Conservation (phyloP, 495 filamentous ascomycete genomes). For the Trichoderma reesei region DNA sequence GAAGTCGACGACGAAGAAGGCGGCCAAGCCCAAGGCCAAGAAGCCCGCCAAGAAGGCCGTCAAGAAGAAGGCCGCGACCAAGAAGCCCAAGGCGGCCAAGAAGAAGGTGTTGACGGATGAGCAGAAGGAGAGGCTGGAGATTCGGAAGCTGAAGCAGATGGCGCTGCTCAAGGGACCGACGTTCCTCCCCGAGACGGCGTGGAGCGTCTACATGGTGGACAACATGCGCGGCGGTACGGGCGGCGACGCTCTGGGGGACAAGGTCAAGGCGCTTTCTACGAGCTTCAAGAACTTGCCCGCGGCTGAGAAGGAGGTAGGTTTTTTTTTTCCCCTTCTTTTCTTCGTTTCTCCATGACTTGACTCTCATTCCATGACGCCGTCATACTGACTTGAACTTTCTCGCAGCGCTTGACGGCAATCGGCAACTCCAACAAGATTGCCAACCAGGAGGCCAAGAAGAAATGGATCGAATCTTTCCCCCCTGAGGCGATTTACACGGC, state of each 20-base stretch:
- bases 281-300: conserved; percentile 22
- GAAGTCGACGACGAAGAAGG: conserved; percentile 13
- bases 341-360: no score
- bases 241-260: neutral
- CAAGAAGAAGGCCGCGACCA: conserved; percentile 19
- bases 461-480: conserved; percentile 52
- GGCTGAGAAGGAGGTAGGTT: conserved; percentile 24
- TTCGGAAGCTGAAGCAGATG: conserved; percentile 17
- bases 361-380: neutral
- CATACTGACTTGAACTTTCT: neutral
- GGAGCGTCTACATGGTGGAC: conserved; percentile 18
- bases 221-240: conserved; percentile 11
- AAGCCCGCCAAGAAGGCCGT: conserved; percentile 19
- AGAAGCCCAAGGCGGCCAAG: conserved; percentile 15
- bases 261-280: conserved; percentile 10
- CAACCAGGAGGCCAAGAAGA: conserved; percentile 35
- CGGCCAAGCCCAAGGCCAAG: conserved; percentile 16
- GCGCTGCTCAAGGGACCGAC: conserved; percentile 23
- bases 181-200: conserved; percentile 9
- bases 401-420: conserved; percentile 17
- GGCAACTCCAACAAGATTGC: conserved; percentile 38
- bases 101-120: conserved; percentile 18
- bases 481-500: conserved; percentile 48
- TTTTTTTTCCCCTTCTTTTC: neutral
- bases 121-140: conserved; percentile 16